Evolutionary conservation across 2,329 filamentous ascomycete species (phyloP).

Genomic region (Ilyonectria robusta): DNA sequence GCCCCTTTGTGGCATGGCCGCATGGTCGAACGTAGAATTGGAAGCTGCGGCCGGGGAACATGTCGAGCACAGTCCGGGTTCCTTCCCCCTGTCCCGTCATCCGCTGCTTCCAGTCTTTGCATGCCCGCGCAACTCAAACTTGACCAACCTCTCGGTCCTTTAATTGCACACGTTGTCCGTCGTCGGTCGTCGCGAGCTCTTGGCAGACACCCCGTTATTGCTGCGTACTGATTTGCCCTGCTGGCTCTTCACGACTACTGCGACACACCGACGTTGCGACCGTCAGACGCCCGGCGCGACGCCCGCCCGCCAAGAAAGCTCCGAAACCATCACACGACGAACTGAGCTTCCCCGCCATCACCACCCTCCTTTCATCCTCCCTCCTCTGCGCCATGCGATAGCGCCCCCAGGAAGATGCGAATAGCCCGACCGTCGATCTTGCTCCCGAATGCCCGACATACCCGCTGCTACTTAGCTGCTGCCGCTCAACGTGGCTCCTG

Average conservation of each 20-base stretch:
- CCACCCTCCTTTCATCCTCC: constrained; percentile 9
- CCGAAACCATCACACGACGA: constrained; percentile 23
- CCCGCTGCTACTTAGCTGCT: constrained; percentile 31
- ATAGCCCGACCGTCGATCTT: constrained; percentile 38
- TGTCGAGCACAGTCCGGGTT: background rate
- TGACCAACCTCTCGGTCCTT: constrained; percentile 13
- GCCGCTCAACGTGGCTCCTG: constrained; percentile 37
- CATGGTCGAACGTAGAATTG: background rate
- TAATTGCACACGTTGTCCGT: constrained; percentile 16
- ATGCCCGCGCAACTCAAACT: constrained; percentile 29
- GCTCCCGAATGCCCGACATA: constrained; percentile 41
- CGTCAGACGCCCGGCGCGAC: constrained; percentile 16
- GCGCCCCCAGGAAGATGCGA: constrained; percentile 47
- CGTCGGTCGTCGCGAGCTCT: constrained; percentile 27
- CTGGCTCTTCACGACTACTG: constrained; percentile 6
- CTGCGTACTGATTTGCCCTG: background rate
- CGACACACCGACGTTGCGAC: background rate
- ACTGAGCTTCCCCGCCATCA: constrained; percentile 29
- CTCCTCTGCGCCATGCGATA: constrained; percentile 45
- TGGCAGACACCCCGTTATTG: background rate
- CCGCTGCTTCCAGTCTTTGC: constrained; percentile 12
- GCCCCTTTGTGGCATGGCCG: constrained; percentile 1
- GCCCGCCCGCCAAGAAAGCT: constrained; percentile 17
- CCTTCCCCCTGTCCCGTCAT: constrained; percentile 19
- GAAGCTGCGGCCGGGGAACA: background rate